Evolutionary conservation across 2,329 filamentous ascomycete species (phyloP), one percentile per base, ranked within the genome.

Genomic region (Hypoxylon sp.): DNA sequence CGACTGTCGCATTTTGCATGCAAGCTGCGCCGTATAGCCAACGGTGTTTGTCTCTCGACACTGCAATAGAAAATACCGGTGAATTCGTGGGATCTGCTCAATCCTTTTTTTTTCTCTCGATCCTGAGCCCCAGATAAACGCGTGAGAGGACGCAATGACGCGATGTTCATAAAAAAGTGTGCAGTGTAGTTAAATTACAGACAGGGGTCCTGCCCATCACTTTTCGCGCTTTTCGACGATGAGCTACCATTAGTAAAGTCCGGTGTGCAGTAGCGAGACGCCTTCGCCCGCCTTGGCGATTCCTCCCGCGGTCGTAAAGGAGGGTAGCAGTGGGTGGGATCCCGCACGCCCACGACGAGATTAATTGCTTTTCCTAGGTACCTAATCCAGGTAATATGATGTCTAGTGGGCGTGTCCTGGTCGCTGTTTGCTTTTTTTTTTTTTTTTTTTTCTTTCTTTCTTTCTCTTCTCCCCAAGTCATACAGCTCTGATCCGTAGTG

Each of bases 301-400:
- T 63, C 44, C 47, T 63, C 49, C 64, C 53, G 56, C 59, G n/a
- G 46, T 53, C 48, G 56, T 57, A 67, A 49, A 59, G 61, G 55
- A 67, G 64, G 64, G 64, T 67, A 46, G 54, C 52, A 67, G 44
- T 57, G 52, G 52, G 54, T 61, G 64, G 61, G 61, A 67, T 64
- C 64, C 62, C 44, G 61, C 57, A 44, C 30, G 26, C 28, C 48
- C 56, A 61, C 55, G 53, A 67, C 60, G 56, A 67, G 64, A 67
- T 67, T 57, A 61, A 56, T 59, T 59, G 53, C 39, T 22, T 56
- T 19, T 39, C 41, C 6, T n/a, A n/a, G n/a, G n/a, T n/a, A n/a
- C n/a, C n/a, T n/a, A n/a, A 13, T 34, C 32, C 32, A 15, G 32
- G 32, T 34, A 15, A 6, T 11, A 8, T 6, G 8, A 15, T 34